Evolutionary conservation across 1,284 basidiomycete genomes (phyloP).

Genomic region (Papiliotrema laurentii): DNA sequence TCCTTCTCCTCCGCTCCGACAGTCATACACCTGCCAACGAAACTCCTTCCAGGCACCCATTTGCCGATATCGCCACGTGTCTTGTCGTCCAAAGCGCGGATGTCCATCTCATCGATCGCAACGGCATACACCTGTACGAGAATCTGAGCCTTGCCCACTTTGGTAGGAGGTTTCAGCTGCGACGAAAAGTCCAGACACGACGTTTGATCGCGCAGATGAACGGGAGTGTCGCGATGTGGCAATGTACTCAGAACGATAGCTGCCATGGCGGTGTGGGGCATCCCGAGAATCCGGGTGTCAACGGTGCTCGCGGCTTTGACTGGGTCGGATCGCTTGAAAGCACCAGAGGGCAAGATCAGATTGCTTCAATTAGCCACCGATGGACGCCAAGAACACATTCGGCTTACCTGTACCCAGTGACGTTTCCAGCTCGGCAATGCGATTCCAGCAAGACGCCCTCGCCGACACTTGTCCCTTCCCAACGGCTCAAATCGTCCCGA

Average conservation of each 20-base stretch:
- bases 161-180: constrained; percentile 67
- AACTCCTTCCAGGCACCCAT: constrained; percentile 68
- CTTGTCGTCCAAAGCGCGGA: constrained; percentile 57
- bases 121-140: constrained; percentile 82
- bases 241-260: constrained; percentile 57
- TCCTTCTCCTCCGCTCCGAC: constrained; percentile 74
- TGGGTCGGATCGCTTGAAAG: constrained; percentile 49
- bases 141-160: constrained; percentile 62
- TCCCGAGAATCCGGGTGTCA: constrained; percentile 66
- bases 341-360: constrained; percentile 63
- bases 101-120: constrained; percentile 68
- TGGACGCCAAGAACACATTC: constrained; percentile 12
- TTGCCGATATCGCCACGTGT: constrained; percentile 39
- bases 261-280: constrained; percentile 79
- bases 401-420: constrained; percentile 35
- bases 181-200: constrained; percentile 57
- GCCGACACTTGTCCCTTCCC: constrained; percentile 34
- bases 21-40: constrained; percentile 73
- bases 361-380: constrained; percentile 54
- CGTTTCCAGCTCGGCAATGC: constrained; percentile 24
- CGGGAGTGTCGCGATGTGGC: constrained; percentile 44
- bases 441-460: constrained; percentile 37
- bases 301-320: constrained; percentile 52
- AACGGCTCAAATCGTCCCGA: constrained; percentile 8
- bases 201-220: constrained; percentile 48